These are phyloP conservation scores for Schizopora paradoxa DNA, from an alignment of 1,284 basidiomycete genomes.

Conservation along the genomic window DNA sequence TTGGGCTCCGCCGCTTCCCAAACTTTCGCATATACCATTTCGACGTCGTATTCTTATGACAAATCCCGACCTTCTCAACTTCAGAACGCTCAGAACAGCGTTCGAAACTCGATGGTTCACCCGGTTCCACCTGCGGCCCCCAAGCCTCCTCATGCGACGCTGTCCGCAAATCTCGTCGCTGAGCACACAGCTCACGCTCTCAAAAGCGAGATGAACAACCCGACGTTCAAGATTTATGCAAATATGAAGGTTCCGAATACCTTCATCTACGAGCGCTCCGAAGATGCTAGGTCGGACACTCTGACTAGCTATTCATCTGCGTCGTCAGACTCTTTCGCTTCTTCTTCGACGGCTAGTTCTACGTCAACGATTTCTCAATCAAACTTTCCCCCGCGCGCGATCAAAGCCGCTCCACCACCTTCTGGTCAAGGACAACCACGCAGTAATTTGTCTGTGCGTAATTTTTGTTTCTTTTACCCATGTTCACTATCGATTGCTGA, in stretches of 20 bases:
- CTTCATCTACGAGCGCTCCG: conserved; percentile 18
- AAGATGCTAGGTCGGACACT: conserved; percentile 14
- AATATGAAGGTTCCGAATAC: conserved; percentile 5
- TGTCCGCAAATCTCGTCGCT: neutral
- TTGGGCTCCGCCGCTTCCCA: too few relatives aligned
- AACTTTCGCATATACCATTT: too few relatives aligned
- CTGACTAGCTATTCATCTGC: conserved; percentile 15
- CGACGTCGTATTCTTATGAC: neutral
- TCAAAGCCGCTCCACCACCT: neutral
- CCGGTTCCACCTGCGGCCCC: too few relatives aligned
- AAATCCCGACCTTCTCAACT: too few relatives aligned
- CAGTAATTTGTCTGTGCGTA: too few relatives aligned
- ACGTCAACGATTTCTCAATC: conserved; percentile 1
- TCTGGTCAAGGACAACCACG: neutral
- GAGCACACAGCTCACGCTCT: too few relatives aligned
- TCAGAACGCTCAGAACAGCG: too few relatives aligned
- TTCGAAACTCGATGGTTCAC: too few relatives aligned
- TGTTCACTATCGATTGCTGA: conserved; percentile 5
- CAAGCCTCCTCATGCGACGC: too few relatives aligned
- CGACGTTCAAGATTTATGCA: conserved; percentile 11
- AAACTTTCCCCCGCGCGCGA: too few relatives aligned
- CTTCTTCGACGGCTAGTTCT: conserved; percentile 2
- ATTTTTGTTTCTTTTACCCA: neutral
- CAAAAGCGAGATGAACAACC: conserved; percentile 2
- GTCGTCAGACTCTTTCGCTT: conserved; percentile 7